phyloP scores from a whole-genome alignment of 768 basidiomycete genomes.

The Psilocybe cubensis region DNA sequence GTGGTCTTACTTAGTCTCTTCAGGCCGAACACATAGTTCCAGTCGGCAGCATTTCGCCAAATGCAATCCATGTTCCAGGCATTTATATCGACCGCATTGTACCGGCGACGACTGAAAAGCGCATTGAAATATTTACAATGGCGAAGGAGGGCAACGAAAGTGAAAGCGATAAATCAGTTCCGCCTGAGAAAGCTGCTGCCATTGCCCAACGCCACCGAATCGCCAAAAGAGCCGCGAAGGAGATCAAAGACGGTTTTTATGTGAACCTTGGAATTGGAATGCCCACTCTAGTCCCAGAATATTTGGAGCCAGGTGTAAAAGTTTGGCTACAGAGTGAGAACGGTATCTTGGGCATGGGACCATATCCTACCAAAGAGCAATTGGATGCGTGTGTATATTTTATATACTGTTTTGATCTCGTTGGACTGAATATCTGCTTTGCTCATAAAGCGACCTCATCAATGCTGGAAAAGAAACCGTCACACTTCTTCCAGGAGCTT shows the following conservation, averaged over 20 bases:
- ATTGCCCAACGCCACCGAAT: slow-evolving; percentile 70
- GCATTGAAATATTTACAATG: slow-evolving; percentile 76
- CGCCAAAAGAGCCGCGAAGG: slow-evolving; percentile 86
- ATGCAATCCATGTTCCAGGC: slow-evolving; percentile 81
- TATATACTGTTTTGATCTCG: background rate
- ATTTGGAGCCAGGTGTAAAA: slow-evolving; percentile 68
- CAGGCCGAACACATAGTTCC: slow-evolving; percentile 92
- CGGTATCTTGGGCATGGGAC: slow-evolving; percentile 87
- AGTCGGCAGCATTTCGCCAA: slow-evolving; percentile 77
- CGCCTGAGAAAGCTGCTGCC: slow-evolving; percentile 57
- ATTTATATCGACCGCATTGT: slow-evolving; percentile 93
- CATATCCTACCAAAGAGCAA: slow-evolving; percentile 82
- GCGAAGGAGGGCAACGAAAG: slow-evolving; percentile 47
- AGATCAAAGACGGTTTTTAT: slow-evolving; percentile 85
- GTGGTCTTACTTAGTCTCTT: background rate
- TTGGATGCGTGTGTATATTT: slow-evolving; percentile 70
- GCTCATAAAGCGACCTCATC: slow-evolving; percentile 71
- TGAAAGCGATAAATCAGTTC: slow-evolving; percentile 24
- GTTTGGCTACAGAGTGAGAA: slow-evolving; percentile 96
- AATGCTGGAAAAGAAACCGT: slow-evolving; percentile 97
- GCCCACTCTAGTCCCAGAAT: slow-evolving; percentile 87
- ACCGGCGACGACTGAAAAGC: slow-evolving; percentile 72
- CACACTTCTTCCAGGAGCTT: slow-evolving; percentile 89
- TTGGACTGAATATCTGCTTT: slow-evolving; percentile 1
- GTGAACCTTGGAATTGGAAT: slow-evolving; percentile 92